These are phyloP conservation scores for Panaeolus cyanescens DNA, from an alignment of 768 basidiomycete genomes.

Conservation along the genomic window DNA sequence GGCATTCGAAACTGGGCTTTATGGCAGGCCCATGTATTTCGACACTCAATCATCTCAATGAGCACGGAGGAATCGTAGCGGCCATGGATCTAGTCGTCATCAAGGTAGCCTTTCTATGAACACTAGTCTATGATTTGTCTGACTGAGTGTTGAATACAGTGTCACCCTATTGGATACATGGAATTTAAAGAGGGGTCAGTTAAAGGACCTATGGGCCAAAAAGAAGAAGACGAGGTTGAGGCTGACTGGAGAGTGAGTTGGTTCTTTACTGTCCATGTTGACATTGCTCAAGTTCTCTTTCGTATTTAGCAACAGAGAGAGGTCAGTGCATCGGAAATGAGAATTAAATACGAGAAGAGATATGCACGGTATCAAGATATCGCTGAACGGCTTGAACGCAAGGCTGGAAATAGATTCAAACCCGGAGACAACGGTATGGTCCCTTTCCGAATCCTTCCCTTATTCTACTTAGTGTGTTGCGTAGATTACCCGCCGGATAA, in stretches of 20 bases:
- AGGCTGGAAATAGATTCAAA: constrained; percentile 48
- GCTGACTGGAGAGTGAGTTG: constrained; percentile 72
- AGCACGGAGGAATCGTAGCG: constrained; percentile 79
- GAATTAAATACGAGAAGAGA: constrained; percentile 57
- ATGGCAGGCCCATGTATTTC: constrained; percentile 65
- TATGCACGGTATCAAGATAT: constrained; percentile 55
- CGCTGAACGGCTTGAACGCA: constrained; percentile 63
- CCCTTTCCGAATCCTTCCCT: constrained; percentile 3
- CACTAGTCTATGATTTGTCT: not conserved
- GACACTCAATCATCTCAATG: constrained; percentile 74
- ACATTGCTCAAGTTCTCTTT: not conserved
- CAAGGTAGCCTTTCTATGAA: constrained; percentile 43
- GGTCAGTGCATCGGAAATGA: constrained; percentile 57
- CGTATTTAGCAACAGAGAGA: constrained; percentile 58
- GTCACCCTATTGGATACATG: constrained; percentile 79
- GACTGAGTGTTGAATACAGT: constrained; percentile 33
- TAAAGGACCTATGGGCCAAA: constrained; percentile 66
- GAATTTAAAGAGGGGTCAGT: constrained; percentile 58
- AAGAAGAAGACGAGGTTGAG: constrained; percentile 62
- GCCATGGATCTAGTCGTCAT: constrained; percentile 74
- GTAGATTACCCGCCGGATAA: constrained; percentile 45
- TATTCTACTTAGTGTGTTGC: constrained; percentile 4
- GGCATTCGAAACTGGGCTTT: constrained; percentile 90
- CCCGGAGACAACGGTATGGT: constrained; percentile 42
- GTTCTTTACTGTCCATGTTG: not conserved